Conservation (phyloP, 768 basidiomycete species). For the Rhodosporidiobolus odoratus region DNA sequence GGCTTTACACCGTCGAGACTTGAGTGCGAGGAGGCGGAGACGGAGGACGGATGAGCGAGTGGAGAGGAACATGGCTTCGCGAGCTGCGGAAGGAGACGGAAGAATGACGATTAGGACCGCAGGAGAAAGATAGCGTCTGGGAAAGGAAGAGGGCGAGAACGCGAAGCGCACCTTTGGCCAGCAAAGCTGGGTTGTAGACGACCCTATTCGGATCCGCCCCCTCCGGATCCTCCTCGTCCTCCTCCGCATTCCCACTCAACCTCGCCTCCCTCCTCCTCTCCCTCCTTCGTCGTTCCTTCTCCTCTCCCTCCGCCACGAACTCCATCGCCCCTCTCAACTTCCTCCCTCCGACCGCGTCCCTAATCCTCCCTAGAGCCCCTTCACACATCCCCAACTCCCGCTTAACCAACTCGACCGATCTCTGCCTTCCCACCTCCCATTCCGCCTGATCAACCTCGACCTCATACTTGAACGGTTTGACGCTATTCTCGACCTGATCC, state of each 20-base stretch:
- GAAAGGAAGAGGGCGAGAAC: neutral
- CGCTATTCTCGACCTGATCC: slow-evolving; percentile 98
- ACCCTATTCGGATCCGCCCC: slow-evolving; percentile 54
- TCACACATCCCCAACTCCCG: slow-evolving; percentile 81
- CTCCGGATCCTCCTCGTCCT: slow-evolving; percentile 54
- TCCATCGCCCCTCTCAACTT: slow-evolving; percentile 67
- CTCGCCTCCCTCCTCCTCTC: slow-evolving; percentile 32
- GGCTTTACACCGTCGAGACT: slow-evolving; percentile 70
- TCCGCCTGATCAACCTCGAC: slow-evolving; percentile 88
- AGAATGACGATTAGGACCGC: slow-evolving; percentile 26
- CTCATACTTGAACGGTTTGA: slow-evolving; percentile 99
- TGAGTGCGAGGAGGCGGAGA: slow-evolving; percentile 75
- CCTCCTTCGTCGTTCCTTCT: slow-evolving; percentile 50
- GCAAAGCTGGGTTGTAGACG: slow-evolving; percentile 80
- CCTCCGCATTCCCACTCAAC: slow-evolving; percentile 37
- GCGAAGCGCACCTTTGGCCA: slow-evolving; percentile 70
- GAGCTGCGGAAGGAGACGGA: slow-evolving; percentile 57
- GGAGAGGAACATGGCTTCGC: slow-evolving; percentile 81
- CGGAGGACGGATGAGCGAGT: slow-evolving; percentile 78
- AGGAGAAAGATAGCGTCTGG: neutral
- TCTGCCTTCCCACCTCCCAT: slow-evolving; percentile 77
- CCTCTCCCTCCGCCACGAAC: slow-evolving; percentile 78
- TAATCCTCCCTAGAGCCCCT: slow-evolving; percentile 74
- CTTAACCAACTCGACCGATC: slow-evolving; percentile 72
- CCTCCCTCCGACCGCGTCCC: slow-evolving; percentile 82